phyloP scores from a whole-genome alignment of 768 basidiomycete species.

The Kwoniella sp. region DNA sequence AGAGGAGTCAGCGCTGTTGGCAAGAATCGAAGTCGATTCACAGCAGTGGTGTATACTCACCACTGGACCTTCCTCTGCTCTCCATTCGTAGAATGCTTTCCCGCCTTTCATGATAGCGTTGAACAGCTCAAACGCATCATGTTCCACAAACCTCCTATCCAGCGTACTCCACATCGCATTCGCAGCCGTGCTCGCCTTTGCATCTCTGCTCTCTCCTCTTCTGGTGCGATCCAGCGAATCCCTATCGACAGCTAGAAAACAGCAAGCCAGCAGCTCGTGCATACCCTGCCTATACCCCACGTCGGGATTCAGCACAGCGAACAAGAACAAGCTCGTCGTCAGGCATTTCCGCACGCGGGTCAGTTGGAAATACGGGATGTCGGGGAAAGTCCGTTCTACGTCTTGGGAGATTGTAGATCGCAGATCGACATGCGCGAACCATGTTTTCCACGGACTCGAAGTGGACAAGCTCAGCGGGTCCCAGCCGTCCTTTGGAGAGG shows the following conservation, averaged over 20 bases:
- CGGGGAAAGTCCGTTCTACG: conserved; percentile 98
- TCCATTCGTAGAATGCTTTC: conserved; percentile 70
- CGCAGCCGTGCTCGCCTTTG: too few relatives aligned
- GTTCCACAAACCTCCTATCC: conserved; percentile 54
- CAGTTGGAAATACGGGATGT: conserved; percentile 84
- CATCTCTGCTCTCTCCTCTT: too few relatives aligned
- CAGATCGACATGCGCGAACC: conserved; percentile 87
- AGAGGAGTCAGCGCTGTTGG: conserved; percentile 47
- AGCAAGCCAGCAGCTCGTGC: conserved; percentile 91
- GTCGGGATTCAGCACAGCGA: conserved; percentile 73
- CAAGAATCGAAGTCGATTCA: too few relatives aligned
- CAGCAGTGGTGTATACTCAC: too few relatives aligned
- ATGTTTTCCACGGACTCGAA: conserved; percentile 92
- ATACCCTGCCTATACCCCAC: conserved; percentile 97
- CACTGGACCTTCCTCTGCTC: conserved; percentile 46
- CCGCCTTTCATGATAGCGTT: conserved; percentile 73
- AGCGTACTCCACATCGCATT: conserved; percentile 46
- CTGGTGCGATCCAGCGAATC: conserved; percentile 70
- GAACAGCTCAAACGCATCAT: conserved; percentile 88
- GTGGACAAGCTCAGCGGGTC: conserved; percentile 52
- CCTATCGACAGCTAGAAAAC: conserved; percentile 79
- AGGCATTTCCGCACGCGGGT: conserved; percentile 73
- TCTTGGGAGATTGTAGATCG: conserved; percentile 89
- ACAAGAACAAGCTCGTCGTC: conserved; percentile 84
- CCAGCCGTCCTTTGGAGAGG: conserved; percentile 33